phyloP scores from a whole-genome alignment of 176 grass and related monocot species.

The Saccharum officinarum region DNA sequence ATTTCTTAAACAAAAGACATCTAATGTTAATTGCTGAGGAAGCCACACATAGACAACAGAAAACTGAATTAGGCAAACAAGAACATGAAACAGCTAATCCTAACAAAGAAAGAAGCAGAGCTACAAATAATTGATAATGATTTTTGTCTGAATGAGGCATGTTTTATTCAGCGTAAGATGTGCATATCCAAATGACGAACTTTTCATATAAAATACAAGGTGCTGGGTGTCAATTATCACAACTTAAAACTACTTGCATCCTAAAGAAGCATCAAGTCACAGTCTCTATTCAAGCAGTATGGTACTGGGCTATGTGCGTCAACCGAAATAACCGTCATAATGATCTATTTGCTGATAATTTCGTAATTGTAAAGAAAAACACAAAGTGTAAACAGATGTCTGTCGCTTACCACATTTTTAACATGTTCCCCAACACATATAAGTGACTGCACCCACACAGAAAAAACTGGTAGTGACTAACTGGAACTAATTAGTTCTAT shows the following conservation, averaged over 20 bases:
- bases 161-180: background rate
- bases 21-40: conserved; percentile 19
- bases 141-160: background rate
- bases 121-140: background rate
- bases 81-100: background rate
- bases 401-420: background rate
- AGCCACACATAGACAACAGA: conserved; percentile 3
- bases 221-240: background rate
- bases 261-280: background rate
- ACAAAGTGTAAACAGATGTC: background rate
- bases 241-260: background rate
- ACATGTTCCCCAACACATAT: conserved; percentile 8
- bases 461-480: conserved; percentile 3
- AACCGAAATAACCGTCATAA: conserved; percentile 15
- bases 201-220: conserved; percentile 11
- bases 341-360: conserved; percentile 10
- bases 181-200: conserved; percentile 7
- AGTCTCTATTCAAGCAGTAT: conserved; percentile 9
- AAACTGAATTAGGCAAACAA: conserved; percentile 12
- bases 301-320: background rate
- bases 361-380: background rate
- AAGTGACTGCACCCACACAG: background rate
- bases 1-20: conserved; percentile 7
- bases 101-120: conserved; percentile 7
- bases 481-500: conserved; percentile 18